Evolutionary conservation across 345 rosid species (phyloP), one percentile per base, ranked within the genome.

Genomic region (Trapa bicornis): DNA sequence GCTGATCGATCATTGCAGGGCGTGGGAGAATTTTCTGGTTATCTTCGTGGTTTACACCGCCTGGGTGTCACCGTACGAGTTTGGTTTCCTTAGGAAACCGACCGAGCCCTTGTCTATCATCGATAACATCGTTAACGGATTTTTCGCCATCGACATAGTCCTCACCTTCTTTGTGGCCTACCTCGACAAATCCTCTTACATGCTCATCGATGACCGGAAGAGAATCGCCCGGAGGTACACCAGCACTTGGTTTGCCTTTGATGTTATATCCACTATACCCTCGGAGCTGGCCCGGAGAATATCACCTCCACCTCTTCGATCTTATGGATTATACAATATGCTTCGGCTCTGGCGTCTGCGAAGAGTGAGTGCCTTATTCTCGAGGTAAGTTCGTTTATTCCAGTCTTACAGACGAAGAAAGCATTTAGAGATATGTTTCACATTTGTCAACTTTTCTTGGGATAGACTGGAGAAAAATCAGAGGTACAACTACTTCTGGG

Each of bases 271-370:
- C 68, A 85, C 89, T 1, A 79, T 85, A 45, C 99, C 99, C 14
- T 78, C 95, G 11, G 97, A 94, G 69, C 81, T 84, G 48, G 95
- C 85, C 42, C 62, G 74, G 67, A 88, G 65, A 74, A 73, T 91
- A 35, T 78, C 87, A 37, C 83, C 91, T n/a, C 73, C 79, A 48
- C 68, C 82, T 5, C 48, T 86, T 42, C 78, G 45, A 58, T 38
- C 79, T 5, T 94, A 91, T 82, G 96, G 93, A 65, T 72, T 85
- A 2, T 87, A 87, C 75, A 89, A 89, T 80, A 91, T 91, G 99
- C 92, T 94, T 78, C 92, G 99, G 68, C 96, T 91, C 1, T 91
- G 99, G 99, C 99, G 97, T 77, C 87, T 94, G 35, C 81, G 99
- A 2, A 87, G 97, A 89, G 96, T 94, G 61, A 77, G 99, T 75